Evolutionary conservation across 108 stramenopile species (phyloP).

Genomic region (Pelagomonas calceolata): DNA sequence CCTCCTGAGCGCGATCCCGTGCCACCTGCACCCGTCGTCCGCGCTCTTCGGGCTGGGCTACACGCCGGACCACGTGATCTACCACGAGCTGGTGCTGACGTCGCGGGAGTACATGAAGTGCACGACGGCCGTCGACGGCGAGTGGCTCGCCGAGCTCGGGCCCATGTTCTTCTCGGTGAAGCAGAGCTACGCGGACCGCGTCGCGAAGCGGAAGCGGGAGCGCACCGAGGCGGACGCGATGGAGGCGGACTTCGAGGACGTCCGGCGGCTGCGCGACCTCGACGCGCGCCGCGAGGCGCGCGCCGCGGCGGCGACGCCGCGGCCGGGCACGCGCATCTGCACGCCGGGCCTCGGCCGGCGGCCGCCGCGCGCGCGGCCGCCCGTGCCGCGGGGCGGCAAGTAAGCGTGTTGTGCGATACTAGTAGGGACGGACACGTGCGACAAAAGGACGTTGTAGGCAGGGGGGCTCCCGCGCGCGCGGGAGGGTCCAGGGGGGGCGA

Average conservation of each 20-base stretch:
- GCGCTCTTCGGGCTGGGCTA: slow-evolving; percentile 89
- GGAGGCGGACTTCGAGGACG: neutral
- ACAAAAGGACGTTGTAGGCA: too few relatives aligned
- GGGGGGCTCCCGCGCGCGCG: too few relatives aligned
- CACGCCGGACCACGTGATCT: slow-evolving; percentile 95
- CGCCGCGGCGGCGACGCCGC: too few relatives aligned
- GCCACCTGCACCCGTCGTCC: slow-evolving; percentile 74
- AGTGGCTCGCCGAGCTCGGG: slow-evolving; percentile 96
- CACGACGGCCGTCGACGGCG: slow-evolving; percentile 94
- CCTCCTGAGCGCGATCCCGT: slow-evolving; percentile 86
- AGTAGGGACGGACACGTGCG: too few relatives aligned
- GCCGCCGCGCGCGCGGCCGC: too few relatives aligned
- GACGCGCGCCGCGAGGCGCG: too few relatives aligned
- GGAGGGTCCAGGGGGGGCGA: too few relatives aligned
- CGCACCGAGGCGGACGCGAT: neutral
- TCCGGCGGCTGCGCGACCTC: too few relatives aligned
- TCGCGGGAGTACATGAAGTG: slow-evolving; percentile 95
- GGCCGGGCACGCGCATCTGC: too few relatives aligned
- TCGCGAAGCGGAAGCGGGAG: neutral
- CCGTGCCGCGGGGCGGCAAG: too few relatives aligned
- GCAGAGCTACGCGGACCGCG: slow-evolving; percentile 42
- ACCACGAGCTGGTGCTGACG: slow-evolving; percentile 95
- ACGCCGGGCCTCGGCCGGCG: too few relatives aligned
- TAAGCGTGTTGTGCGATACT: too few relatives aligned
- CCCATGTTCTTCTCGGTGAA: slow-evolving; percentile 96